Evolutionary conservation across 2,329 filamentous ascomycete species (phyloP).

Genomic region (Apiospora arundinis): DNA sequence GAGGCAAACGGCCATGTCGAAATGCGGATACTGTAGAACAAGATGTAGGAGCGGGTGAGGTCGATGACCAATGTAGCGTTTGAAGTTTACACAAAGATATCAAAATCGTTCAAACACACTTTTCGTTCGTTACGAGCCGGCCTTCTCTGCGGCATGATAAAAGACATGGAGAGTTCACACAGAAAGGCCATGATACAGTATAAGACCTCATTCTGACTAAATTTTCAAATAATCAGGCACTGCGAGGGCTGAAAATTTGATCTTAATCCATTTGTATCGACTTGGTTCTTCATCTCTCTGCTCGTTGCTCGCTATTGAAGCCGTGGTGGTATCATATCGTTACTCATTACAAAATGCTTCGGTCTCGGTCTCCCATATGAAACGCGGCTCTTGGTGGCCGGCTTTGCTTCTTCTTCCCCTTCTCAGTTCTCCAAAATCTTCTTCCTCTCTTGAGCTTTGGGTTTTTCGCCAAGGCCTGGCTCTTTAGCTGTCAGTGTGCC

Average conservation of each 20-base stretch:
- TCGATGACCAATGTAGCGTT: neutral
- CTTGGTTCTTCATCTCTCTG: neutral
- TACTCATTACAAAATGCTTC: conserved; percentile 16
- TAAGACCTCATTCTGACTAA: neutral
- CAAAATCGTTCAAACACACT: neutral
- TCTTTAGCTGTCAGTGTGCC: neutral
- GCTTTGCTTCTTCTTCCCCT: neutral
- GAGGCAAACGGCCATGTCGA: neutral
- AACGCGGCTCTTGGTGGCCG: neutral
- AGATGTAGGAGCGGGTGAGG: neutral
- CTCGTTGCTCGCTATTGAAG: conserved; percentile 13
- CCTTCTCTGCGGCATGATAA: neutral
- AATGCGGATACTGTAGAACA: neutral
- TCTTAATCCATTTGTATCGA: neutral
- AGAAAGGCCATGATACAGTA: neutral
- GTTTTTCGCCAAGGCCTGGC: neutral
- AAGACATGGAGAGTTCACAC: neutral
- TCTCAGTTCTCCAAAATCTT: too few relatives aligned
- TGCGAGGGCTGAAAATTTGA: too few relatives aligned
- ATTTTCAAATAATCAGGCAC: neutral
- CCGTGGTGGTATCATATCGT: conserved; percentile 17
- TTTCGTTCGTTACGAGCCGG: neutral
- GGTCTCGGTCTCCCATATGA: conserved; percentile 7
- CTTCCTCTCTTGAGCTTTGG: neutral
- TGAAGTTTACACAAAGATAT: conserved; percentile 2